Conservation (phyloP, 2,329 filamentous ascomycete genomes). For the Dactylonectria estremocensis region DNA sequence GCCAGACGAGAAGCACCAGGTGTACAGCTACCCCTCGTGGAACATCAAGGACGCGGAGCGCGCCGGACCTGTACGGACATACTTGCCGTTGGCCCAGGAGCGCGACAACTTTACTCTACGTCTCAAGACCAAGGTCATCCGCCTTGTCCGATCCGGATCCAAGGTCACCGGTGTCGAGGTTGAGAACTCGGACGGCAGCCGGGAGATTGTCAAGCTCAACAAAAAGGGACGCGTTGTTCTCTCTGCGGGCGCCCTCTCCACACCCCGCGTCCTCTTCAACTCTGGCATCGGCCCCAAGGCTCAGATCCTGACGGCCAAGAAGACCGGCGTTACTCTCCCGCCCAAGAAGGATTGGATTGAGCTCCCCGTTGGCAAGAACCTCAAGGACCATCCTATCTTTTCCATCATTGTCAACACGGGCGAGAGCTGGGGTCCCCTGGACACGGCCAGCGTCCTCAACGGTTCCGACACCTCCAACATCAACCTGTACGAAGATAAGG, state of each 20-base stretch:
- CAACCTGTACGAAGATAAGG: slow-evolving; percentile 71
- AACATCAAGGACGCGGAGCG: slow-evolving; percentile 77
- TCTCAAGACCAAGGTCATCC: slow-evolving; percentile 74
- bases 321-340: slow-evolving; percentile 67
- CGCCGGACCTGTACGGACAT: slow-evolving; percentile 79
- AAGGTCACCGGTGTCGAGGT: slow-evolving; percentile 77
- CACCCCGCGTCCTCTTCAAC: slow-evolving; percentile 74
- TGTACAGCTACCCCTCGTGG: slow-evolving; percentile 75
- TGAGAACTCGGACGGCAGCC: slow-evolving; percentile 66
- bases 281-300: slow-evolving; percentile 74
- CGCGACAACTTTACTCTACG: slow-evolving; percentile 77
- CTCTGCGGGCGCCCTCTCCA: slow-evolving; percentile 77
- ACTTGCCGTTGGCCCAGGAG: slow-evolving; percentile 73
- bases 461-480: slow-evolving; percentile 69
- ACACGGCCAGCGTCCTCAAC: slow-evolving; percentile 63
- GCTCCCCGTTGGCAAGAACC: slow-evolving; percentile 70
- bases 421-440: slow-evolving; percentile 19
- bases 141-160: slow-evolving; percentile 73
- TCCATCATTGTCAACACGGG: slow-evolving; percentile 44
- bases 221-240: slow-evolving; percentile 75
- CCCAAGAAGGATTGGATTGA: slow-evolving; percentile 67
- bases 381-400: slow-evolving; percentile 68
- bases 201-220: slow-evolving; percentile 72
- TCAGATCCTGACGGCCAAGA: slow-evolving; percentile 67
- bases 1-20: slow-evolving; percentile 75